Conservation (phyloP, 192 early-diverging fungal genomes). For the Umbelopsis sp. region DNA sequence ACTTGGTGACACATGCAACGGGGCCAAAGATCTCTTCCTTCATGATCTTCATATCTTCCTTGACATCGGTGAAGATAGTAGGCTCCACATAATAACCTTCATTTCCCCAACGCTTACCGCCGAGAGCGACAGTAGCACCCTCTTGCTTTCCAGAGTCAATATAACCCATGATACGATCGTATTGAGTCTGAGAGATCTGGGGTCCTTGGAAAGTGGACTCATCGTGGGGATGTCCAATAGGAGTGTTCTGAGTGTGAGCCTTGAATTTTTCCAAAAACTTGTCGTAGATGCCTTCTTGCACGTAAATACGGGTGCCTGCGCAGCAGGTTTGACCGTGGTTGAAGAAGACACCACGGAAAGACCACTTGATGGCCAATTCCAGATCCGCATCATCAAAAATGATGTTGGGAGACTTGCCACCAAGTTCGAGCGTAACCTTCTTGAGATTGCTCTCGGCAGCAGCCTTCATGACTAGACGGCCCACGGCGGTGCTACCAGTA, state of each 20-base stretch:
- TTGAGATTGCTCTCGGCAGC: slow-evolving; percentile 70
- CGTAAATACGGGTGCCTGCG: slow-evolving; percentile 78
- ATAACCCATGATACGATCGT: slow-evolving; percentile 60
- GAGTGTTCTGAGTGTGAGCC: slow-evolving; percentile 46
- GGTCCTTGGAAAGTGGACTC: slow-evolving; percentile 69
- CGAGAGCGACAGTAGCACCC: slow-evolving; percentile 56
- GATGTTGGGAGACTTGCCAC: slow-evolving; percentile 86
- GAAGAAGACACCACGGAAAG: slow-evolving; percentile 69
- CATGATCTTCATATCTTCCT: slow-evolving; percentile 55
- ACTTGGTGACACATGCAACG: slow-evolving; percentile 76
- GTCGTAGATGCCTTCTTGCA: slow-evolving; percentile 69
- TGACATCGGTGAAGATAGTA: slow-evolving; percentile 72
- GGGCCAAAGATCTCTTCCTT: slow-evolving; percentile 91
- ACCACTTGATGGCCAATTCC: slow-evolving; percentile 70
- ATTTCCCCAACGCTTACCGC: slow-evolving; percentile 63
- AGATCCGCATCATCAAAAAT: slow-evolving; percentile 79
- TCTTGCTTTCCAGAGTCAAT: slow-evolving; percentile 65
- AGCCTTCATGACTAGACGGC: slow-evolving; percentile 59
- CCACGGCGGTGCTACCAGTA: slow-evolving; percentile 75
- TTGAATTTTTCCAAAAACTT: slow-evolving; percentile 71
- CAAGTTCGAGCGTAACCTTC: slow-evolving; percentile 83
- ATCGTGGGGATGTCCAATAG: slow-evolving; percentile 73
- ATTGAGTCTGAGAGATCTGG: slow-evolving; percentile 67
- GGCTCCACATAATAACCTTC: slow-evolving; percentile 82
- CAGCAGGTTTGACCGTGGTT: slow-evolving; percentile 89